Percentiles rank a stretch among this genome's conserved stretches.
Evolutionary conservation across 768 basidiomycete genomes (phyloP).

Genomic region (Collybiopsis confluens): DNA sequence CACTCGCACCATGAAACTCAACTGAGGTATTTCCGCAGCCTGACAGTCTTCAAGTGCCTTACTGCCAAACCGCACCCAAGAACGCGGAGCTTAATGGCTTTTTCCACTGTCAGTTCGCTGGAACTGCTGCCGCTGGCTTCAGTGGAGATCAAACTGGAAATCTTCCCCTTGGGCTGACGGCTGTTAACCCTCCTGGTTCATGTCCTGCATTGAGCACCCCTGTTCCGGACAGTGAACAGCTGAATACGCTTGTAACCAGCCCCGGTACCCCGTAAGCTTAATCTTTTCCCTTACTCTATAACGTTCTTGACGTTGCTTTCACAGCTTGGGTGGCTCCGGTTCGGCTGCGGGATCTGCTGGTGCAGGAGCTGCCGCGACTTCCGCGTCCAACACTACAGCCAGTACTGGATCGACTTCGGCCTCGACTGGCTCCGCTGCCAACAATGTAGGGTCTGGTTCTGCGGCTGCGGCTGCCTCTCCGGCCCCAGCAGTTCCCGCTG

Average conservation of each 20-base stretch:
- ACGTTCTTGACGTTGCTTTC: background rate
- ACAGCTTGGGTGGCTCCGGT: background rate
- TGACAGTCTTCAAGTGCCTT: conserved; percentile 38
- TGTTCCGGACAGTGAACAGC: conserved; percentile 46
- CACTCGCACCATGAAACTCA: background rate
- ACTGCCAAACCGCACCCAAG: conserved; percentile 48
- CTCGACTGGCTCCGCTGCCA: no score
- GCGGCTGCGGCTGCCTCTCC: conserved; percentile 1
- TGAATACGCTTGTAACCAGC: conserved; percentile 28
- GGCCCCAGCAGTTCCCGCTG: conserved; percentile 1
- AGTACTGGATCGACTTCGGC: no score
- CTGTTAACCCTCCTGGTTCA: conserved; percentile 40
- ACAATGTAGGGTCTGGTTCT: no score
- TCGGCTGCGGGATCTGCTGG: background rate
- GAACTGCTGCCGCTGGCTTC: conserved; percentile 39
- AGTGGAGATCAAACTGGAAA: conserved; percentile 46
- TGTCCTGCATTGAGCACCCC: conserved; percentile 46
- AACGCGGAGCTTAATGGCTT: conserved; percentile 51
- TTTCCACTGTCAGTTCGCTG: conserved; percentile 56
- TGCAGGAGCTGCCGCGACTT: no score
- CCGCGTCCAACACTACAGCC: no score
- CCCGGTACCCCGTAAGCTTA: conserved; percentile 24
- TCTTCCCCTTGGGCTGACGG: conserved; percentile 44
- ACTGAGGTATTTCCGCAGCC: conserved; percentile 28
- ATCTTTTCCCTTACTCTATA: background rate